phyloP scores from a whole-genome alignment of 1,284 basidiomycete species.

The Rhizoctonia solani region DNA sequence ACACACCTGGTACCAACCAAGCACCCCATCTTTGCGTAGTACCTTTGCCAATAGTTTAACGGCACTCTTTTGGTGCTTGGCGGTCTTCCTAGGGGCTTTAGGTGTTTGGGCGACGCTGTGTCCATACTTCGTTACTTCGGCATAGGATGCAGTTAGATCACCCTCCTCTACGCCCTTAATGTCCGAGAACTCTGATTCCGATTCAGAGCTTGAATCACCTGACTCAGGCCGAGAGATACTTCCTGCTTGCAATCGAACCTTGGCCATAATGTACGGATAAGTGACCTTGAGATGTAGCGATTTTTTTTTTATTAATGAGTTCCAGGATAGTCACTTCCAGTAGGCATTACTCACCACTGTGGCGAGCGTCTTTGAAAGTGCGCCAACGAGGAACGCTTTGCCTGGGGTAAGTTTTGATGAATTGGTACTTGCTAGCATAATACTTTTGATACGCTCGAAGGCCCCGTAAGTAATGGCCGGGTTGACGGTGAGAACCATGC shows the following conservation, averaged over 20 bases:
- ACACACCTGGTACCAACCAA: constrained; percentile 96
- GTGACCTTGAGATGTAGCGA: constrained; percentile 62
- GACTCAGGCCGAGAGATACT: constrained; percentile 41
- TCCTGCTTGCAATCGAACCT: constrained; percentile 93
- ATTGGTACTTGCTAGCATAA: constrained; percentile 56
- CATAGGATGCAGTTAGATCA: constrained; percentile 45
- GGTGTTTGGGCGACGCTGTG: constrained; percentile 19
- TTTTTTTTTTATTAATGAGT: background rate
- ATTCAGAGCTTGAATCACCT: constrained; percentile 40
- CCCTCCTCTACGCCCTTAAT: constrained; percentile 54
- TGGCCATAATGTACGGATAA: constrained; percentile 95
- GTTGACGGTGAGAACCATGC: constrained; percentile 92
- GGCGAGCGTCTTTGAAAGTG: constrained; percentile 92
- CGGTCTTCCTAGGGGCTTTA: constrained; percentile 39
- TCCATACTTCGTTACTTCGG: constrained; percentile 21
- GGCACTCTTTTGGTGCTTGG: constrained; percentile 65
- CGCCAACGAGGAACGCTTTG: constrained; percentile 86
- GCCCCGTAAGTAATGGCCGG: constrained; percentile 98
- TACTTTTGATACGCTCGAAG: constrained; percentile 87
- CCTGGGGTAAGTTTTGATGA: constrained; percentile 71
- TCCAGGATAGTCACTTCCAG: background rate
- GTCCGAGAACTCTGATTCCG: constrained; percentile 46
- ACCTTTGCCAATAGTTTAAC: constrained; percentile 77
- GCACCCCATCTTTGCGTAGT: constrained; percentile 72
- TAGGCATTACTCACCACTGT: constrained; percentile 76